Percentiles rank a stretch among this genome's conserved stretches.
Evolutionary conservation across 495 filamentous ascomycete genomes (phyloP).

Genomic region (Alectoria sarmentosa): DNA sequence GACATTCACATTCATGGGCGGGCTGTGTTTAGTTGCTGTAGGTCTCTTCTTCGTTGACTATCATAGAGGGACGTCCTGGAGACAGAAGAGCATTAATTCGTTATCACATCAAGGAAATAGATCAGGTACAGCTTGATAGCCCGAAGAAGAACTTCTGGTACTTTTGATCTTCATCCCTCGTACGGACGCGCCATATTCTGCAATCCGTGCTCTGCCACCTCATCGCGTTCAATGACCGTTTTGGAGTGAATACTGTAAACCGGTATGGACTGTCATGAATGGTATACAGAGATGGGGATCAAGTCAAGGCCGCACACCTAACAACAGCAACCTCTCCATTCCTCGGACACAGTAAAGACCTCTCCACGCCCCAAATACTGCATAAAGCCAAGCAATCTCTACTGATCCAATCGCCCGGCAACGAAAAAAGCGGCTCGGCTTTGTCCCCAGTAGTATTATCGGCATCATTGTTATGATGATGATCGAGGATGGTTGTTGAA

Average conservation of each 20-base stretch:
- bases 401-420: conserved; percentile 27
- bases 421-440: conserved; percentile 19
- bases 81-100: conserved; percentile 12
- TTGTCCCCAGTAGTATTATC: neutral
- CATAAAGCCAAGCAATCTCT: conserved; percentile 27
- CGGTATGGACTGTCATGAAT: neutral
- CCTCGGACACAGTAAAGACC: conserved; percentile 29
- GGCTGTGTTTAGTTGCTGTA: conserved; percentile 22
- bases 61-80: conserved; percentile 19
- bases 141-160: neutral
- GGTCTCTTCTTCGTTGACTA: conserved; percentile 24
- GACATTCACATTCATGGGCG: conserved; percentile 28
- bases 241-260: neutral
- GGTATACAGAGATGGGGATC: neutral
- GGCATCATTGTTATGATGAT: neutral
- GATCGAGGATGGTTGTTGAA: neutral
- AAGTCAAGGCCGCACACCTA: conserved; percentile 22
- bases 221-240: neutral
- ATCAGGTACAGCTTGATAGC: neutral
- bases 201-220: neutral
- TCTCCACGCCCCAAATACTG: conserved; percentile 26
- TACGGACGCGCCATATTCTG: neutral
- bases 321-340: conserved; percentile 32
- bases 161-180: neutral
- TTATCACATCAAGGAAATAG: neutral